Conservation (phyloP, 208 protist species). For the Trypanosoma cruzi region DNA sequence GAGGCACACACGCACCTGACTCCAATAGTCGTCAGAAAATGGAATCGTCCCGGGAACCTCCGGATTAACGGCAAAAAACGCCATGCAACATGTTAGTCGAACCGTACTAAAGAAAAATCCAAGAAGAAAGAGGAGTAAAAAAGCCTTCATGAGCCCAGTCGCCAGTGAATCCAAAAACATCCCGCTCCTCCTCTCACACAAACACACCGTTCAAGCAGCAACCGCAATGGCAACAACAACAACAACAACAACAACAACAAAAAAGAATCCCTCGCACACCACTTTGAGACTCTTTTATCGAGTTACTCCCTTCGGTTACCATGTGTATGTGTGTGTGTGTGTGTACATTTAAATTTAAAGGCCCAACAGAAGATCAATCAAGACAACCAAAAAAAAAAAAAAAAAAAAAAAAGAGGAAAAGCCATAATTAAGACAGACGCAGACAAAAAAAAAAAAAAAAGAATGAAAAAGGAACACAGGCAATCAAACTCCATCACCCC, state of each 20-base stretch:
- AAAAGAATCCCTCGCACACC: not conserved
- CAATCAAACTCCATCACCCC: not conserved
- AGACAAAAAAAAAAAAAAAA: not conserved
- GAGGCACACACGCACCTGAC: constrained; percentile 51
- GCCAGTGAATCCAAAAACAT: constrained; percentile 11
- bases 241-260: not conserved
- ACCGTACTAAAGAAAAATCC: constrained; percentile 59
- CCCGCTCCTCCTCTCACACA: not conserved
- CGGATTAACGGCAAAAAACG: constrained; percentile 66
- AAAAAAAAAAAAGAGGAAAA: constrained; percentile 6
- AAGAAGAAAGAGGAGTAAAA: constrained; percentile 47
- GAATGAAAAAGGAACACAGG: not conserved
- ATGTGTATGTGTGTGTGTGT: not conserved
- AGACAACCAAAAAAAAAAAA: constrained; percentile 6
- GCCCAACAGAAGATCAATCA: not conserved
- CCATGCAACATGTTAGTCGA: constrained; percentile 65
- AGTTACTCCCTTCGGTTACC: not conserved
- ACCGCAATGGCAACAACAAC: not conserved
- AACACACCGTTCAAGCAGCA: not conserved
- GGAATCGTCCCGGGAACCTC: constrained; percentile 33
- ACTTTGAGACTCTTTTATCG: not conserved
- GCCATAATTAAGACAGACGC: not conserved
- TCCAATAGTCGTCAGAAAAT: constrained; percentile 51
- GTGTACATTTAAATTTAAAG: not conserved
- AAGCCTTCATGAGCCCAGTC: constrained; percentile 31